Evolutionary conservation across 2,329 filamentous ascomycete genomes (phyloP).

Genomic region (Penicillium sp.): DNA sequence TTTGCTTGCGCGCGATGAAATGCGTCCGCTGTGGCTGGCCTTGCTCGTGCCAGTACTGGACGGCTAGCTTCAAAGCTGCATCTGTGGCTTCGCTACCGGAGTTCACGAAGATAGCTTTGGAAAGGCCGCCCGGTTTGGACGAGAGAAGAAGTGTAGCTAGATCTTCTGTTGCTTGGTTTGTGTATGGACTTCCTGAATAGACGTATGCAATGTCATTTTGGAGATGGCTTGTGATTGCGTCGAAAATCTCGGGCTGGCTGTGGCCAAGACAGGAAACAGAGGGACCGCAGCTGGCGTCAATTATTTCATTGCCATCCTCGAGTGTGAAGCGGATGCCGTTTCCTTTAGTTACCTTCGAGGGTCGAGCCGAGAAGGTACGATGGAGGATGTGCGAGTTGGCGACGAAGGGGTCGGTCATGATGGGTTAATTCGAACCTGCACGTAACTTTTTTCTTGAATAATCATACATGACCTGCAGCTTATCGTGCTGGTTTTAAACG

Average conservation of each 20-base stretch:
- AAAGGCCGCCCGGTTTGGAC: slow-evolving; percentile 17
- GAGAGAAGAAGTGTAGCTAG: slow-evolving; percentile 42
- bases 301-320: slow-evolving; percentile 44
- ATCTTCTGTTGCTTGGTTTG: slow-evolving; percentile 43
- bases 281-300: slow-evolving; percentile 52
- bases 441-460: neutral
- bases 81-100: slow-evolving; percentile 47
- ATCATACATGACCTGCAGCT: neutral
- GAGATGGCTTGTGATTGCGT: slow-evolving; percentile 47
- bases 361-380: slow-evolving; percentile 11
- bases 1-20: slow-evolving; percentile 50
- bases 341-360: slow-evolving; percentile 25
- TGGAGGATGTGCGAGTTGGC: slow-evolving; percentile 16
- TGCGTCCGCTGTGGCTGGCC: slow-evolving; percentile 40
- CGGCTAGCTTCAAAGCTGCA: slow-evolving; percentile 51
- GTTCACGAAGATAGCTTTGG: slow-evolving; percentile 24
- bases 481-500: neutral
- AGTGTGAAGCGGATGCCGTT: slow-evolving; percentile 45
- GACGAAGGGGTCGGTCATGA: slow-evolving; percentile 12
- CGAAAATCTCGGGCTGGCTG: slow-evolving; percentile 44
- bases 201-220: slow-evolving; percentile 45
- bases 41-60: slow-evolving; percentile 52
- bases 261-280: slow-evolving; percentile 53
- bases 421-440: neutral
- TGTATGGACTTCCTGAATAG: slow-evolving; percentile 46